phyloP scores from a whole-genome alignment of 805 yeast species.

The Limtongia smithiae region DNA sequence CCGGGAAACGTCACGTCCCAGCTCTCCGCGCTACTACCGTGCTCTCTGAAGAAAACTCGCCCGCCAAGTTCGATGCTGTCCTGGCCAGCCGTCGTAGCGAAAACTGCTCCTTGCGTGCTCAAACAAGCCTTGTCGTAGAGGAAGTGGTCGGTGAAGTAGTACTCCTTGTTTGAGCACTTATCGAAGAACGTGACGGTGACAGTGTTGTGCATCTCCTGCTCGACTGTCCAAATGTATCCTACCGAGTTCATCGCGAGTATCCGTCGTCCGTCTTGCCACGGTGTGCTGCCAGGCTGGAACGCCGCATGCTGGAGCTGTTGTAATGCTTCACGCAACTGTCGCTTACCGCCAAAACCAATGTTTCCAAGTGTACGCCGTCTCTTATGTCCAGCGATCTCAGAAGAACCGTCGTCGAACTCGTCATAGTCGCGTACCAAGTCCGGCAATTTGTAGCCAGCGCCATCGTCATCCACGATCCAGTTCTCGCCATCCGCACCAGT shows the following conservation, averaged over 20 bases:
- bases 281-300: slow-evolving; percentile 84
- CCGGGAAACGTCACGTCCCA: slow-evolving; percentile 55
- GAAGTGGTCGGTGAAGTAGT: slow-evolving; percentile 75
- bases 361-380: not conserved
- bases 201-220: slow-evolving; percentile 56
- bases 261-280: slow-evolving; percentile 67
- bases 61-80: slow-evolving; percentile 30
- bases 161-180: slow-evolving; percentile 66
- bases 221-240: slow-evolving; percentile 80
- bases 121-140: slow-evolving; percentile 68
- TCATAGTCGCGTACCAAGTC: slow-evolving; percentile 15
- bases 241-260: slow-evolving; percentile 47
- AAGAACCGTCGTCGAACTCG: slow-evolving; percentile 1
- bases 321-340: slow-evolving; percentile 6
- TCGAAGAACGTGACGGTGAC: slow-evolving; percentile 89
- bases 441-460: slow-evolving; percentile 35
- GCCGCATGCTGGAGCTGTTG: slow-evolving; percentile 42
- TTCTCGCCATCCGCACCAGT: slow-evolving; percentile 37
- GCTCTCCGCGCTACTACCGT: slow-evolving; percentile 50
- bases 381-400: not conserved
- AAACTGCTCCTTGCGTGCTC: not conserved
- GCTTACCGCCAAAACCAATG: slow-evolving; percentile 4
- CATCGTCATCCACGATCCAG: slow-evolving; percentile 64
- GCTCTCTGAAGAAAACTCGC: slow-evolving; percentile 63
- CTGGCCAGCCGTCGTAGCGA: slow-evolving; percentile 48